A percentile compares a stretch with the other conserved stretches of the same genome.
Evolutionary conservation across 257 asterid genomes (phyloP).

Genomic region (Capsicum pubescens): DNA sequence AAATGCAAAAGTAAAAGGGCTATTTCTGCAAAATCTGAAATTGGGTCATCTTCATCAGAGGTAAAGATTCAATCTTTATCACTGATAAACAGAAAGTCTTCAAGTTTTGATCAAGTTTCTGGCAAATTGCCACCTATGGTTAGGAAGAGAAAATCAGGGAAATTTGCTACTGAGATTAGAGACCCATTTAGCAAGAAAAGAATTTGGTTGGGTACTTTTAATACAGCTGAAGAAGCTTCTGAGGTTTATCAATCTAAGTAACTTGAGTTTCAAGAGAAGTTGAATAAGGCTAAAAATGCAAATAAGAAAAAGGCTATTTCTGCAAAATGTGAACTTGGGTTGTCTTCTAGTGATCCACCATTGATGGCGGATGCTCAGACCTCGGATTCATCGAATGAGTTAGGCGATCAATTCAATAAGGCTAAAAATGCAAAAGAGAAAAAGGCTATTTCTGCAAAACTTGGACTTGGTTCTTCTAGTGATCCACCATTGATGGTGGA

Average conservation of each 20-base stretch:
- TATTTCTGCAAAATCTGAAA: too few species aligned
- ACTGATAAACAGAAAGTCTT: too few species aligned
- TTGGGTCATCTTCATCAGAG: too few species aligned
- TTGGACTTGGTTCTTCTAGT: not conserved
- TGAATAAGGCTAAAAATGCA: not conserved
- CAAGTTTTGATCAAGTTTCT: not conserved
- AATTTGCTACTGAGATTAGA: not conserved
- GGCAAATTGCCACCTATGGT: not conserved
- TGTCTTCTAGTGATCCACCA: not conserved
- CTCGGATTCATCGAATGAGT: constrained; percentile 10
- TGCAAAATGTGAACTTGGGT: not conserved
- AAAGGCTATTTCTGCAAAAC: not conserved
- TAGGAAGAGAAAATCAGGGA: constrained; percentile 9
- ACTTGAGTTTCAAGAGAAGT: constrained; percentile 30
- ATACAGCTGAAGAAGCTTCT: constrained; percentile 24
- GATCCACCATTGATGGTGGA: not conserved
- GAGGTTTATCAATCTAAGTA: constrained; percentile 33
- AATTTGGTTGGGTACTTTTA: constrained; percentile 24
- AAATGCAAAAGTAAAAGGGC: too few species aligned
- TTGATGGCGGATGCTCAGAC: not conserved
- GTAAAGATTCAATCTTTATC: not conserved
- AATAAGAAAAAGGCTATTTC: not conserved
- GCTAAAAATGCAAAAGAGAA: not conserved
- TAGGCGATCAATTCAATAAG: not conserved
- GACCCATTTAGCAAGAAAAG: constrained; percentile 24